phyloP scores from a whole-genome alignment of 345 rosid species.

The Populus euphratica region DNA sequence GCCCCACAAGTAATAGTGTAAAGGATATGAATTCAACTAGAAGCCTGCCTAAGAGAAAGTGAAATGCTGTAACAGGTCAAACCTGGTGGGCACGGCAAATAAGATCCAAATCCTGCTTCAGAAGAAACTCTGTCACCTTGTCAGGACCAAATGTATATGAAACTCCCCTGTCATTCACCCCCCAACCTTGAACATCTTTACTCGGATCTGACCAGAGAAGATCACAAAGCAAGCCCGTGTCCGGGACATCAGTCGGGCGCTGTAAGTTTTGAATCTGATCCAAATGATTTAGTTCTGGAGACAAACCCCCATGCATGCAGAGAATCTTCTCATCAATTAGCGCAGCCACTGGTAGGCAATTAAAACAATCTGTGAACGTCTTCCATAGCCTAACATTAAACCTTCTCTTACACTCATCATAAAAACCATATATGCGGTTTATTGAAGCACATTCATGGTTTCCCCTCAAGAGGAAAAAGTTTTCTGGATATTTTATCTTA shows the following conservation, averaged over 20 bases:
- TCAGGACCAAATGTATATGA: slow-evolving; percentile 71
- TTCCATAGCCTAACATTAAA: slow-evolving; percentile 78
- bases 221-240: slow-evolving; percentile 80
- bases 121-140: slow-evolving; percentile 68
- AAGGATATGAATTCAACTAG: background rate
- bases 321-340: slow-evolving; percentile 81
- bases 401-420: slow-evolving; percentile 79
- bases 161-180: slow-evolving; percentile 84
- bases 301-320: slow-evolving; percentile 90
- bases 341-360: slow-evolving; percentile 87
- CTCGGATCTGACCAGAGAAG: slow-evolving; percentile 88
- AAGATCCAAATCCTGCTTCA: slow-evolving; percentile 76
- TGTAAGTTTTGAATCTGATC: slow-evolving; percentile 61
- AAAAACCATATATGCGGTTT: slow-evolving; percentile 84
- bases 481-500: slow-evolving; percentile 75
- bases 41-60: background rate
- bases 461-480: slow-evolving; percentile 79
- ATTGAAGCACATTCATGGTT: slow-evolving; percentile 89
- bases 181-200: slow-evolving; percentile 72
- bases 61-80: background rate
- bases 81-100: slow-evolving; percentile 96
- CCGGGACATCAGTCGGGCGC: slow-evolving; percentile 77
- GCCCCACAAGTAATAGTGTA: background rate
- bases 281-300: slow-evolving; percentile 64
- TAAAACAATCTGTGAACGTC: slow-evolving; percentile 72